These are phyloP conservation scores for Trichothecium roseum DNA, from an alignment of 2,329 filamentous ascomycete genomes.

Conservation along the genomic window DNA sequence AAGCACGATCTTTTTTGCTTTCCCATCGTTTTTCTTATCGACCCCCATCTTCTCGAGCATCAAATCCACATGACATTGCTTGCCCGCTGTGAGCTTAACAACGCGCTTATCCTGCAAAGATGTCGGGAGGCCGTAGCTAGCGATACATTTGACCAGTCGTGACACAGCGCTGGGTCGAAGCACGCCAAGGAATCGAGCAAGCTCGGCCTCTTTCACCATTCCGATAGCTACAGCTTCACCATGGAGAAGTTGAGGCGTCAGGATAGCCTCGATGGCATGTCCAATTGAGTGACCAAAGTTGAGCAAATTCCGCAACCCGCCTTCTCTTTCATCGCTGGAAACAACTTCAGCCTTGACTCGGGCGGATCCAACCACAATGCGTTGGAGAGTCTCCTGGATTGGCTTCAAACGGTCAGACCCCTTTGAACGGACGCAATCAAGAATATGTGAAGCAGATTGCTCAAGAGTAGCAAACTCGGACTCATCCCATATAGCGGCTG, in stretches of 20 bases:
- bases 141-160: conserved; percentile 81
- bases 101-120: conserved; percentile 77
- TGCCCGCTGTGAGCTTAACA: conserved; percentile 71
- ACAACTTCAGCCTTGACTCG: conserved; percentile 90
- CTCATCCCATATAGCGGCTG: conserved; percentile 91
- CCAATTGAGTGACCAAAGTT: conserved; percentile 99
- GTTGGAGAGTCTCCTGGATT: conserved; percentile 61
- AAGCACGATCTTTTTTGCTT: conserved; percentile 91
- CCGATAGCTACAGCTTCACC: conserved; percentile 94
- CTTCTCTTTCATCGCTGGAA: conserved; percentile 87
- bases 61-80: conserved; percentile 76
- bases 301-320: conserved; percentile 82
- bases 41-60: conserved; percentile 90
- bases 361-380: conserved; percentile 82
- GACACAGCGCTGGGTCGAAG: conserved; percentile 81
- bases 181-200: conserved; percentile 80
- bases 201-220: conserved; percentile 95
- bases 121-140: conserved; percentile 85
- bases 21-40: conserved; percentile 96
- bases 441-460: conserved; percentile 65
- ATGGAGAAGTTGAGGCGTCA: conserved; percentile 90
- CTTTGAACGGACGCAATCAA: conserved; percentile 30
- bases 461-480: conserved; percentile 77
- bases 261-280: conserved; percentile 89
- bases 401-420: conserved; percentile 51